These are phyloP conservation scores for Artemisia princeps DNA, from an alignment of 140 eudicot genomes.

Conservation along the genomic window DNA sequence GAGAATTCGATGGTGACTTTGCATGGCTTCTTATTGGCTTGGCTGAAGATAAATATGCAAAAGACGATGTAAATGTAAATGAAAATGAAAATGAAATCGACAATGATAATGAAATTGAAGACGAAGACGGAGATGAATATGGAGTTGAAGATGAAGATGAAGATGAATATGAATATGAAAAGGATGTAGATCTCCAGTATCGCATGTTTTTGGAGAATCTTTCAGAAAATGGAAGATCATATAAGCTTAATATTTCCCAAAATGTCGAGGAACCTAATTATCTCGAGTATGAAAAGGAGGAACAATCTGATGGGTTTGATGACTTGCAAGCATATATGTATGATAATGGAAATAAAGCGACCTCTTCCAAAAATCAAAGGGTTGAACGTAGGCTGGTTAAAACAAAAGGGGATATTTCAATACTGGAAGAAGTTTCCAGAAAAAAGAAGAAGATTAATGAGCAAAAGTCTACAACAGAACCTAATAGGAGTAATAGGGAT, in stretches of 20 bases:
- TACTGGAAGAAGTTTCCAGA: not conserved
- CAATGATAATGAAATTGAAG: not conserved
- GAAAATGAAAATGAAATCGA: no score
- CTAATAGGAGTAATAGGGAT: not conserved
- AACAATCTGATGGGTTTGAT: not conserved
- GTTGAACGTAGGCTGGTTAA: conserved; percentile 3
- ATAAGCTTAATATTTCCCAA: conserved; percentile 24
- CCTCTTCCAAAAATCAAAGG: not conserved
- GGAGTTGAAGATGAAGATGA: conserved; percentile 4
- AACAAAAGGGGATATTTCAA: not conserved
- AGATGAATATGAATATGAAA: not conserved
- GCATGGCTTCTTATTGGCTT: no score
- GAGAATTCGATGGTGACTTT: no score
- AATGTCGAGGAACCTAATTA: not conserved
- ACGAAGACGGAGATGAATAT: not conserved
- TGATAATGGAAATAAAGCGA: no score
- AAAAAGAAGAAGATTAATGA: conserved; percentile 11
- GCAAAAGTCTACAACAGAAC: not conserved
- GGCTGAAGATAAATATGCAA: no score
- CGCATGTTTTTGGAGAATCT: conserved; percentile 22
- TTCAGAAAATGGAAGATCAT: conserved; percentile 23
- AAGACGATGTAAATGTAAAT: no score
- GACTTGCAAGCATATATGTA: not conserved
- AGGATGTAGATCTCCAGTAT: conserved; percentile 30
- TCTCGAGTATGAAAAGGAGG: conserved; percentile 21